Percentiles rank a stretch among this genome's conserved stretches.
Conservation (phyloP, 2,329 filamentous ascomycete genomes). For the Colletotrichum limetticola region DNA sequence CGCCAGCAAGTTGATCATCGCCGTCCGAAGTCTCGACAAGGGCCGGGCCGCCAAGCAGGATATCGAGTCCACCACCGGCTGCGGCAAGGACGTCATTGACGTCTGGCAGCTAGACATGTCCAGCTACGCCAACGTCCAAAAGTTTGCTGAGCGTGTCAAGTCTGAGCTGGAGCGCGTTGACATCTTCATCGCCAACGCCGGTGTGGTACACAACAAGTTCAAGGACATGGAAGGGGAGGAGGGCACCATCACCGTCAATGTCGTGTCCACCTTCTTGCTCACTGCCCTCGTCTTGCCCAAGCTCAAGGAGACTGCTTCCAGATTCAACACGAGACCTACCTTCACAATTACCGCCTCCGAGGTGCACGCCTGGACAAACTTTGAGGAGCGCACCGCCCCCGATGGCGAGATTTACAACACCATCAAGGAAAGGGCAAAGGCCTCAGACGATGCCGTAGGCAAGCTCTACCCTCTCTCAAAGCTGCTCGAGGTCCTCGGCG, state of each 20-base stretch:
- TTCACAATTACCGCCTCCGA: conserved; percentile 43
- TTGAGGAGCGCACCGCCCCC: conserved; percentile 40
- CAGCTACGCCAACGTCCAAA: conserved; percentile 56
- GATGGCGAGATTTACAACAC: conserved; percentile 42
- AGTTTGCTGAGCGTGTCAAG: conserved; percentile 52
- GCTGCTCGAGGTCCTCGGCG: conserved; percentile 43
- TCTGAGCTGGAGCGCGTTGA: conserved; percentile 54
- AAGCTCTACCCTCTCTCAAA: conserved; percentile 44
- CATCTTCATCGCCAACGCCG: conserved; percentile 53
- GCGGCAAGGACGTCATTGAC: conserved; percentile 46
- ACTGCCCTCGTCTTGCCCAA: conserved; percentile 61
- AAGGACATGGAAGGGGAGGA: conserved; percentile 56
- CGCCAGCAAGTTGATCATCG: conserved; percentile 34
- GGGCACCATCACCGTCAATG: conserved; percentile 61
- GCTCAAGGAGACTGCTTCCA: conserved; percentile 52
- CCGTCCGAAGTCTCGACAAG: conserved; percentile 36
- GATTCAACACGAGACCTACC: conserved; percentile 36
- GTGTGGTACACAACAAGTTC: conserved; percentile 49
- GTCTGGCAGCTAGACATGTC: conserved; percentile 63
- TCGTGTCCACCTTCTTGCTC: conserved; percentile 63
- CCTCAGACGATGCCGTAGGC: conserved; percentile 12
- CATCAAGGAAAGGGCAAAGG: conserved; percentile 40
- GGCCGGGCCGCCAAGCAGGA: conserved; percentile 46
- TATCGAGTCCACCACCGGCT: conserved; percentile 44
- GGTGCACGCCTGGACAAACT: conserved; percentile 40